Evolutionary conservation across 768 basidiomycete genomes (phyloP), one percentile per base, ranked within the genome.

Genomic region (Tylopilus cervinicoccineus): DNA sequence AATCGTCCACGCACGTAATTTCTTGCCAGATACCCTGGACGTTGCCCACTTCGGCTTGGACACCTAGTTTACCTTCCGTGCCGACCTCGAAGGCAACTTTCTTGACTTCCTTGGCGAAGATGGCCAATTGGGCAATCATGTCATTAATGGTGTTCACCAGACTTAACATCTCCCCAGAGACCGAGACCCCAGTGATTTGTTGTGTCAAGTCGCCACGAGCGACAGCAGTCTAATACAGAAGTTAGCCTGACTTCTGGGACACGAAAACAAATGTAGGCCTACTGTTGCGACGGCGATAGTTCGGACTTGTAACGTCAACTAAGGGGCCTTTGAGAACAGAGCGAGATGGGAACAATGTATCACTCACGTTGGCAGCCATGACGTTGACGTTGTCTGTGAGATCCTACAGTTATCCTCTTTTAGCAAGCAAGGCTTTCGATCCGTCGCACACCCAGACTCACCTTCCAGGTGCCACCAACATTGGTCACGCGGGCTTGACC

Each of bases 21-120:
- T 95, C 93, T 60, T 94, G 90, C 96, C 96, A 99, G 28, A 93
- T 94, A 32, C 96, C 96, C 63, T 97, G 92, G 6, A 98, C 89
- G 48, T 93, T 91, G 50, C 92, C 93, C 8, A 97, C 91, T 66
- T 97, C 92, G 5, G 96, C 96, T 61, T 96, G 94, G 0, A 95
- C 96, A 56, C 96, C 95, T 6, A 98, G 74, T 70, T 97, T 97
- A n/a, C 96, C 95, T 62, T 97, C 93, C 13, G 95, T 97, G 38
- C 95, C 95, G 62, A 99, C 95, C 67, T 99, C 94, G 28, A 93
- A 75, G 2, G 96, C 96, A 45, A 99, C 95, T 62, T 95, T 90
- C 69, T 93, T 97, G 50, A 97, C 86, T 61, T 88, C 84, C 23
- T 80, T 77, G 41, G 84, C 84, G 64, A 86, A 87, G 57, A 81